Percentiles rank a stretch among this genome's conserved stretches.
Conservation (phyloP, 495 filamentous ascomycete species). For the Podospora pseudoanserina region DNA sequence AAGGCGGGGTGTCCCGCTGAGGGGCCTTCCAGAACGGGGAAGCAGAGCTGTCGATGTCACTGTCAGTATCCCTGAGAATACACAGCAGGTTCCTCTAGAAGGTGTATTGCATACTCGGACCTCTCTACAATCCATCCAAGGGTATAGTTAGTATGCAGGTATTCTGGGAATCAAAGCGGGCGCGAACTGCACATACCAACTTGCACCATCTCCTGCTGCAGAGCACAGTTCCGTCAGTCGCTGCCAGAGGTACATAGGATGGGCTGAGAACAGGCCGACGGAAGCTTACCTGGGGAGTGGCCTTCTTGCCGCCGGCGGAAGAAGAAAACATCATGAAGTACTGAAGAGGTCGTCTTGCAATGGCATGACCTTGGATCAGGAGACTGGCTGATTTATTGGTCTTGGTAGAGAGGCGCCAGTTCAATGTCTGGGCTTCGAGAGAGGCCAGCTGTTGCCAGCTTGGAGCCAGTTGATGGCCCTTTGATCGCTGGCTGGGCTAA, state of each 20-base stretch:
- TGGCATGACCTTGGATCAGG: constrained; percentile 23
- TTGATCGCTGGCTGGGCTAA: neutral
- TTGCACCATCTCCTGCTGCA: constrained; percentile 92
- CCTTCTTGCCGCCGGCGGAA: constrained; percentile 61
- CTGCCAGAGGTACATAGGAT: neutral
- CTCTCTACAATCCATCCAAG: constrained; percentile 44
- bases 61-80: neutral
- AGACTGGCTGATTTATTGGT: neutral
- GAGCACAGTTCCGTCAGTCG: constrained; percentile 31
- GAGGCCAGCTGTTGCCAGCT: constrained; percentile 17
- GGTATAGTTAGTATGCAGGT: constrained; percentile 30
- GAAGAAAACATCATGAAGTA: constrained; percentile 52
- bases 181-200: constrained; percentile 66
- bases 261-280: constrained; percentile 5
- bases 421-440: constrained; percentile 7
- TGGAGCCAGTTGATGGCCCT: constrained; percentile 14
- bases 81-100: neutral
- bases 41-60: constrained; percentile 52
- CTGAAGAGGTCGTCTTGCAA: constrained; percentile 16
- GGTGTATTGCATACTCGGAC: constrained; percentile 52
- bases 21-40: constrained; percentile 88
- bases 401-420: neutral
- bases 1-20: constrained; percentile 46
- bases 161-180: constrained; percentile 9
- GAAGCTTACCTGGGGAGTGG: constrained; percentile 66